Percentiles rank a stretch among this genome's conserved stretches.
phyloP scores from a whole-genome alignment of 2,329 filamentous ascomycete genomes.

The Arachnopeziza araneosa region DNA sequence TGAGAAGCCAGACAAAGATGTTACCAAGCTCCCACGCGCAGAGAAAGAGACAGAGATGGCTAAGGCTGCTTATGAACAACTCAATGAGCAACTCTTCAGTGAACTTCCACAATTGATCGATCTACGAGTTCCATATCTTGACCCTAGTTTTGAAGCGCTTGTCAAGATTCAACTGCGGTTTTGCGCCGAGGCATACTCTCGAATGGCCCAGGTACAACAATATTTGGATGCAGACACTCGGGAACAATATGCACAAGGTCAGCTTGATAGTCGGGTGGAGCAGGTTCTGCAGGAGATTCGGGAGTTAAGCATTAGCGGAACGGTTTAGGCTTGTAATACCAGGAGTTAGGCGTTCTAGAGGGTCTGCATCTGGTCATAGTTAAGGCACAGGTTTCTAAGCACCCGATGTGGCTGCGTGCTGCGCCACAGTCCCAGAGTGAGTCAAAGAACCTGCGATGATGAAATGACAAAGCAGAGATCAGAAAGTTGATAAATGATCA shows the following conservation, averaged over 20 bases:
- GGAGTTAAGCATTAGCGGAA: conserved; percentile 85
- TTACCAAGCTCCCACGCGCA: conserved; percentile 88
- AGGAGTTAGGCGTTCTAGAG: conserved; percentile 20
- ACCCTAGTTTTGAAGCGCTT: conserved; percentile 93
- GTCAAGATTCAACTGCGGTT: conserved; percentile 98
- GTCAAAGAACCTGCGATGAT: neutral
- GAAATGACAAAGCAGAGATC: neutral
- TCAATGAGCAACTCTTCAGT: conserved; percentile 91
- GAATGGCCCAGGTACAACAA: conserved; percentile 99
- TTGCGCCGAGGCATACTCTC: conserved; percentile 93
- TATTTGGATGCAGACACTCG: conserved; percentile 93
- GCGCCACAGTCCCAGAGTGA: neutral
- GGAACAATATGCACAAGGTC: conserved; percentile 91
- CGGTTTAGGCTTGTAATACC: conserved; percentile 41
- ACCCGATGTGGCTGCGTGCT: neutral
- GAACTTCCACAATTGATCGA: conserved; percentile 96
- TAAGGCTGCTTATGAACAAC: conserved; percentile 85
- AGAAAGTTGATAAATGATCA: neutral
- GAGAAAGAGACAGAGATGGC: conserved; percentile 97
- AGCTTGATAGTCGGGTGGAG: conserved; percentile 86
- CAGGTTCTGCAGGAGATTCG: conserved; percentile 95
- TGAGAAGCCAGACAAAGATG: conserved; percentile 98
- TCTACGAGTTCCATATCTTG: conserved; percentile 90
- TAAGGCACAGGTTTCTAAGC: neutral
- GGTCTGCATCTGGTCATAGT: neutral